Conservation (phyloP, 768 basidiomycete species). For the Gautieria morchelliformis region DNA sequence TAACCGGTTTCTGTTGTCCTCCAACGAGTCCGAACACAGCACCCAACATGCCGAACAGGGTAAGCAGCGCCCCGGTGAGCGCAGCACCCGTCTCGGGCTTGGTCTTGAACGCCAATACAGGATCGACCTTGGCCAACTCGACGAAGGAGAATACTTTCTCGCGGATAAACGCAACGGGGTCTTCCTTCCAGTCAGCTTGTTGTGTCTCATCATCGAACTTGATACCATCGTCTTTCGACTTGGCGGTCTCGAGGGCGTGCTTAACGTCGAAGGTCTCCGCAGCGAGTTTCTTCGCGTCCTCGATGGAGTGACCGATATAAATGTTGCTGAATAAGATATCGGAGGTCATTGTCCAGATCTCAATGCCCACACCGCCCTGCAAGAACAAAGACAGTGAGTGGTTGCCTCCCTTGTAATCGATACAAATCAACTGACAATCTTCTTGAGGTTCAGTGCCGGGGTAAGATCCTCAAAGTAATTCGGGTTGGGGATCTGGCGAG, state of each 20-base stretch:
- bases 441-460: constrained; percentile 73
- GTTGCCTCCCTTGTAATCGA: neutral
- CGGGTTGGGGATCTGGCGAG: constrained; percentile 87
- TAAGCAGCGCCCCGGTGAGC: constrained; percentile 63
- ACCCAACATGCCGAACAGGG: constrained; percentile 79
- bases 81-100: constrained; percentile 83
- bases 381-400: neutral
- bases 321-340: constrained; percentile 91
- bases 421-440: constrained; percentile 51
- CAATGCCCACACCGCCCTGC: constrained; percentile 90
- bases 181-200: constrained; percentile 47
- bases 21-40: constrained; percentile 73
- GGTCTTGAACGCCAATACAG: constrained; percentile 72
- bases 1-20: constrained; percentile 52
- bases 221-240: constrained; percentile 40
- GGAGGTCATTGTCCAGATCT: constrained; percentile 99
- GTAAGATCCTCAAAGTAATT: constrained; percentile 79
- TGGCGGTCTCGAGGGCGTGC: constrained; percentile 67
- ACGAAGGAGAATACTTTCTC: constrained; percentile 72
- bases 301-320: constrained; percentile 83
- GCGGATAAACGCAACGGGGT: constrained; percentile 76
- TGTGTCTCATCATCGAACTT: constrained; percentile 39
- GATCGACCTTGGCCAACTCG: constrained; percentile 65
- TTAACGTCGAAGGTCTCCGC: constrained; percentile 88
- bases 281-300: constrained; percentile 77